phyloP scores from a whole-genome alignment of 192 early-diverging fungal species.

The Powellomyces hirtus region DNA sequence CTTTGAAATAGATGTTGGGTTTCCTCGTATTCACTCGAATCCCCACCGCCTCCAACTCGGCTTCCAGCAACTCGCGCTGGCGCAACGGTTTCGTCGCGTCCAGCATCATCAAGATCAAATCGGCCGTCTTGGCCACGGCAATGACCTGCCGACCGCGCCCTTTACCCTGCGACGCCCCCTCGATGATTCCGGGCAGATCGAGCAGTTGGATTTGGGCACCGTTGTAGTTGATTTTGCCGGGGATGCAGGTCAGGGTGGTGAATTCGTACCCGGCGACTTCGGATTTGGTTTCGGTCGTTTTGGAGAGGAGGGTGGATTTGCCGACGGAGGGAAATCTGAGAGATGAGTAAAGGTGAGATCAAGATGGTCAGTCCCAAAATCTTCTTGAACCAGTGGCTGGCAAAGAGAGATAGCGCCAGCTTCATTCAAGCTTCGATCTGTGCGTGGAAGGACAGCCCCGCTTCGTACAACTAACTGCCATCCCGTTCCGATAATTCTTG shows the following conservation, averaged over 20 bases:
- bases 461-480: too few relatives aligned
- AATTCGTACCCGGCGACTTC: constrained; percentile 81
- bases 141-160: constrained; percentile 96
- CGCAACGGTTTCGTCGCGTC: constrained; percentile 89
- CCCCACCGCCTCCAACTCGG: constrained; percentile 93
- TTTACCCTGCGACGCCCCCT: constrained; percentile 96
- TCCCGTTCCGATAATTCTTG: too few relatives aligned
- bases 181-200: constrained; percentile 98
- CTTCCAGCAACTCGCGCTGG: constrained; percentile 83
- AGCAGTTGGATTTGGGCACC: constrained; percentile 96
- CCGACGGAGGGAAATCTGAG: constrained; percentile 93
- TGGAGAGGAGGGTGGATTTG: constrained; percentile 94
- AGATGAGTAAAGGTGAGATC: too few relatives aligned
- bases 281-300: constrained; percentile 87
- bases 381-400: too few relatives aligned
- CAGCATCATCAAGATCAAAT: constrained; percentile 96
- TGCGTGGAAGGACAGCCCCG: too few relatives aligned
- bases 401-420: too few relatives aligned
- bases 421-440: too few relatives aligned
- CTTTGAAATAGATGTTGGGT: constrained; percentile 97
- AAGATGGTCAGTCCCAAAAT: too few relatives aligned
- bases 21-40: constrained; percentile 83
- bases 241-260: constrained; percentile 94
- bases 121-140: constrained; percentile 93
- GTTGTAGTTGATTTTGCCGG: constrained; percentile 92